Conservation (phyloP, 768 basidiomycete genomes). For the Auricularia sp. region DNA sequence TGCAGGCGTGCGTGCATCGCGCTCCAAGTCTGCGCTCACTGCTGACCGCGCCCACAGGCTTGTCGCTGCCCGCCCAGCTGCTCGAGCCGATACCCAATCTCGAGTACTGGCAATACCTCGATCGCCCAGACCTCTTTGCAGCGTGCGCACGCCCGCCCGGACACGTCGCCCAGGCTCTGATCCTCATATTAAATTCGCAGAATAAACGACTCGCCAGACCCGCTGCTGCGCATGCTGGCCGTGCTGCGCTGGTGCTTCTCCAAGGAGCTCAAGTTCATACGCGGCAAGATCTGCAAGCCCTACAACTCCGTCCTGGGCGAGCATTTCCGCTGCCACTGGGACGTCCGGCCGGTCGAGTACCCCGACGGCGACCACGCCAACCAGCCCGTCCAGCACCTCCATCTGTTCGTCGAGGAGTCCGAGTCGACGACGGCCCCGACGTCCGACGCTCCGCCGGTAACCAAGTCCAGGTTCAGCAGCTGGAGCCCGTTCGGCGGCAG, state of each 20-base stretch:
- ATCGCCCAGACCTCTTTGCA: conserved; percentile 83
- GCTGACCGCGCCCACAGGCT: conserved; percentile 37
- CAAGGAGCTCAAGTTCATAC: conserved; percentile 88
- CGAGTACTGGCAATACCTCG: conserved; percentile 89
- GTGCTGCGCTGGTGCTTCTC: conserved; percentile 80
- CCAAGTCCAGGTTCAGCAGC: neutral
- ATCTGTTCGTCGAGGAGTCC: conserved; percentile 13
- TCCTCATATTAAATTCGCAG: conserved; percentile 27
- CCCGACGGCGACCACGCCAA: conserved; percentile 33
- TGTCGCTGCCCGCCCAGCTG: conserved; percentile 86
- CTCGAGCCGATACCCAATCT: conserved; percentile 92
- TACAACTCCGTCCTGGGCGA: conserved; percentile 83
- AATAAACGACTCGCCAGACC: conserved; percentile 84
- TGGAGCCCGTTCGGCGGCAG: neutral
- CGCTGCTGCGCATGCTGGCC: conserved; percentile 93
- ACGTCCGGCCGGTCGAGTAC: conserved; percentile 52
- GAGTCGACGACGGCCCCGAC: conserved; percentile 15
- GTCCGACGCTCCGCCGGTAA: neutral
- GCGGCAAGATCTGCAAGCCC: conserved; percentile 89
- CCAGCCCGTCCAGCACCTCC: conserved; percentile 34
- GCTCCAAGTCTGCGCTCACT: neutral
- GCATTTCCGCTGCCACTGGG: conserved; percentile 85
- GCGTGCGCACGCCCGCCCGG: conserved; percentile 46
- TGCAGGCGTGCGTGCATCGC: neutral
- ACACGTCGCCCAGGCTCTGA: neutral